Evolutionary conservation across 192 early-diverging fungal species (phyloP).

Genomic region (Coemansia sp.): DNA sequence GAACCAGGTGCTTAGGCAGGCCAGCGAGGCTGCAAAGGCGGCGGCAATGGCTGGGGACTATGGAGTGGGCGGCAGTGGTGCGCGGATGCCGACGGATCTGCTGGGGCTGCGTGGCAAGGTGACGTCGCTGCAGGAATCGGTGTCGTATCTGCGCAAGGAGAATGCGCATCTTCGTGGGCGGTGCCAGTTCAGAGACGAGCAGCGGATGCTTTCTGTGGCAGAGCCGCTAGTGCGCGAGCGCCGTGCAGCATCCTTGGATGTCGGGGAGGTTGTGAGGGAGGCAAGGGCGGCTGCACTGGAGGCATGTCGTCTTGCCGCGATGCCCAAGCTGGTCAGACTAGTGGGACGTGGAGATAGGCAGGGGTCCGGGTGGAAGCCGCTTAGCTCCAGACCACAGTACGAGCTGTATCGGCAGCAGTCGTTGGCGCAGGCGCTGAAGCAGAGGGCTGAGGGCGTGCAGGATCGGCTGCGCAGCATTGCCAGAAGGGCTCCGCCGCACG

Average conservation of each 20-base stretch:
- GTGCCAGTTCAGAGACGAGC: constrained; percentile 22
- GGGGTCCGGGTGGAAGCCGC: constrained; percentile 36
- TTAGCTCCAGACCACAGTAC: constrained; percentile 38
- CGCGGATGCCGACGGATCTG: constrained; percentile 50
- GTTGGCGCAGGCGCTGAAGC: constrained; percentile 43
- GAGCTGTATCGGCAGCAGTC: constrained; percentile 52
- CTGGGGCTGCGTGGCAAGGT: constrained; percentile 57
- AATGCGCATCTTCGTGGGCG: constrained; percentile 76
- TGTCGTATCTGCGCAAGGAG: constrained; percentile 77
- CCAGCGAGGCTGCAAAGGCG: constrained; percentile 27
- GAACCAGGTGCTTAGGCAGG: constrained; percentile 58
- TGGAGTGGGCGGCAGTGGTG: constrained; percentile 18
- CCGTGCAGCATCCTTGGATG: not conserved
- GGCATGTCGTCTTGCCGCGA: constrained; percentile 39
- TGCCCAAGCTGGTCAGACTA: constrained; percentile 41
- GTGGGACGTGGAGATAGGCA: too few species aligned
- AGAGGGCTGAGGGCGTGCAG: constrained; percentile 39
- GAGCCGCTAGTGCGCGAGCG: constrained; percentile 12
- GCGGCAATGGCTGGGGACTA: constrained; percentile 21
- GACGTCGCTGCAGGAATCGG: constrained; percentile 62
- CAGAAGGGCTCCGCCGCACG: not conserved
- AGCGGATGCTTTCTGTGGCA: not conserved
- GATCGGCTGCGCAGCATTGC: constrained; percentile 28
- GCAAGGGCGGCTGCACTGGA: constrained; percentile 27
- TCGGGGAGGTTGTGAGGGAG: constrained; percentile 27